Base-by-base conservation (phyloP, 805 yeast species). In the Nakazawaea pomicola region DNA sequence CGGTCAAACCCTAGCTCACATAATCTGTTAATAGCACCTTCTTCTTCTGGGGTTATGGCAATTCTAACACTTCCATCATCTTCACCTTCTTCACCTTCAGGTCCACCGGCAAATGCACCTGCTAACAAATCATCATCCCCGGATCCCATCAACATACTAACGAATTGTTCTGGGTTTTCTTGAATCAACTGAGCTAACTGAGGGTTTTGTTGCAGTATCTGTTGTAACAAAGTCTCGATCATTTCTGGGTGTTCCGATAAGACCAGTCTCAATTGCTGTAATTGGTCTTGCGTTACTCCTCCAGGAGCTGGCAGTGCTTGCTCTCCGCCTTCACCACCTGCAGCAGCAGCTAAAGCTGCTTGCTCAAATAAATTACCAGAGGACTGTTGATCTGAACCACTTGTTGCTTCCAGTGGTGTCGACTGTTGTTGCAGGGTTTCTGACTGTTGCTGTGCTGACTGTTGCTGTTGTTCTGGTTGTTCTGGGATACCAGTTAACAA, bases 1-100 rank as follows among this genome's bases (percentile, higher is more conserved):
- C 96, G 76, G 50, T 88, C 96, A 55, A 93, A 93, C 0, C 99
- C 99, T 49, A 93, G 72, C 62, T 85, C 97, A 60, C 95, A 83
- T 49, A 93, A 72, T 58, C 99, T 78, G 48, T 74, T 72, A 49
- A 93, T 86, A n/a, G 98, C 96, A 46, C 73, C 86, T 56, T 84
- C 83, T 57, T 93, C 99, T 52, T 80, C 93, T 43, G 76, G 80
- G 6, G 96, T 76, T 44, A 93, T 65, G 48, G 68, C 72, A 46
- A 86, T 74, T 50, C 74, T 74, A 16, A 80, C 66, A 14, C 61
- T 57, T 7, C 67, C 72, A 30, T 54, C 64, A 14, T 41, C 56
- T n/a, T 46, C 61, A 10, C 47, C 65, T 29, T 59, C 77, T 29
- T 61, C 71, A 27, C 57, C 71, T 29, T 55, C 66, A n/a, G 61